Percentiles rank a stretch among this genome's conserved stretches.
Evolutionary conservation across 2,329 filamentous ascomycete genomes (phyloP).

Genomic region (Paraphaeosphaeria sporulosa): DNA sequence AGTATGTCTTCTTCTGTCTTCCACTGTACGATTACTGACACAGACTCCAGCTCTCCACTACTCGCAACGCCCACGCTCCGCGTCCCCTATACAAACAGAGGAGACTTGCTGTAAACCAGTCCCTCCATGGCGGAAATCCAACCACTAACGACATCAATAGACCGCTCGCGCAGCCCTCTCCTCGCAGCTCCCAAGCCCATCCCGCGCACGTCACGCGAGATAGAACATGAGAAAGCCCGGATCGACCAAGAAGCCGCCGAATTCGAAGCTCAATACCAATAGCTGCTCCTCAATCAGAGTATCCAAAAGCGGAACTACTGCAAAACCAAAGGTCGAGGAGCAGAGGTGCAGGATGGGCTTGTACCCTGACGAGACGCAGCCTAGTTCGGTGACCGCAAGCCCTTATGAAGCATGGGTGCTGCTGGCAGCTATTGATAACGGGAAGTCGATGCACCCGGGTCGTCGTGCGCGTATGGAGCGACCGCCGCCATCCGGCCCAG

Average conservation of each 20-base stretch:
- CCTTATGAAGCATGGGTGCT: too few relatives aligned
- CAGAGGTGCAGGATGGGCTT: background rate
- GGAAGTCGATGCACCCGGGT: background rate
- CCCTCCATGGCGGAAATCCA: background rate
- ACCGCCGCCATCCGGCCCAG: background rate
- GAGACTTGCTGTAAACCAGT: background rate
- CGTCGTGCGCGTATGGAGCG: background rate
- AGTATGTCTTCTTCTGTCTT: background rate
- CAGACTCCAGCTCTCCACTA: background rate
- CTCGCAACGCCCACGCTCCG: background rate
- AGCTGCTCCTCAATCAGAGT: background rate
- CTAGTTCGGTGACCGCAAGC: background rate
- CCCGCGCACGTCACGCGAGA: constrained; percentile 52
- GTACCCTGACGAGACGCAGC: background rate
- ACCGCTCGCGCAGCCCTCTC: background rate
- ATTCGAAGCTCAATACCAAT: background rate
- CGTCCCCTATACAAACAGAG: background rate
- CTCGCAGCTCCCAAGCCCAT: background rate
- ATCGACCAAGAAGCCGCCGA: constrained; percentile 1
- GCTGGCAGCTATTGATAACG: background rate
- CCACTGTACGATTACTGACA: background rate
- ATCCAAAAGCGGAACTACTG: constrained; percentile 1
- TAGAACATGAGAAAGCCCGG: background rate
- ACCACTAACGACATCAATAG: background rate
- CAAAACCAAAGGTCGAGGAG: constrained; percentile 5